A percentile compares a stretch with the other conserved stretches of the same genome.
phyloP scores from a whole-genome alignment of 352 stramenopile genomes.

The Blastocystis sp. region DNA sequence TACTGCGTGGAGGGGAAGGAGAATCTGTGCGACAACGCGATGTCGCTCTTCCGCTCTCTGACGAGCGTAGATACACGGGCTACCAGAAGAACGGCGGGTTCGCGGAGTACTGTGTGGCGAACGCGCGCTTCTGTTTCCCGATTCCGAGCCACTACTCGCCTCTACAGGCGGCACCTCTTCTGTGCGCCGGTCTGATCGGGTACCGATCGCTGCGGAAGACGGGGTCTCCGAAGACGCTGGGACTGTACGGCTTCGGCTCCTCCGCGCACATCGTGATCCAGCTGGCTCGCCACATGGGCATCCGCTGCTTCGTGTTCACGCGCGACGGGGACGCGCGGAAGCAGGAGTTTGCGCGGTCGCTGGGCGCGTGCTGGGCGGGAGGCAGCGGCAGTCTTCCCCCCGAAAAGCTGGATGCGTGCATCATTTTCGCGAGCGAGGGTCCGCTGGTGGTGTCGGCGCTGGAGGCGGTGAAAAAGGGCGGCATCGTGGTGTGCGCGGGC shows the following conservation, averaged over 20 bases:
- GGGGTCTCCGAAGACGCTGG: conserved; percentile 22
- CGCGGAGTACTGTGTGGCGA: conserved; percentile 47
- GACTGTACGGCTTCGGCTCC: conserved; percentile 54
- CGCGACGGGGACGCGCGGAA: conserved; percentile 42
- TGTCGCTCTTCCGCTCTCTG: background rate
- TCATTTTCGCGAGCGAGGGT: conserved; percentile 52
- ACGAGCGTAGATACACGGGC: conserved; percentile 34
- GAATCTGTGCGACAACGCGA: conserved; percentile 50
- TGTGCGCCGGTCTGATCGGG: conserved; percentile 52
- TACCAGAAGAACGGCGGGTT: conserved; percentile 54
- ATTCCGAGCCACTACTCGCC: conserved; percentile 50
- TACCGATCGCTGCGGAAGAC: conserved; percentile 49
- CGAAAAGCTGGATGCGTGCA: conserved; percentile 13
- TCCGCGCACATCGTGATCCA: conserved; percentile 56
- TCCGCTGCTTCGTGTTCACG: conserved; percentile 47
- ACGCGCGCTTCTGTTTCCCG: conserved; percentile 50
- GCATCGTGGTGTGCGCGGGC: conserved; percentile 49
- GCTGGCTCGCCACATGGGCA: background rate
- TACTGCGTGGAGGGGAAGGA: conserved; percentile 50
- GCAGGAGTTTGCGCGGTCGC: conserved; percentile 4
- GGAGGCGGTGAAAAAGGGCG: conserved; percentile 39
- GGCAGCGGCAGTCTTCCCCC: background rate
- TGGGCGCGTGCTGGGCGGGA: conserved; percentile 39
- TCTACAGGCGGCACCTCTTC: conserved; percentile 38
- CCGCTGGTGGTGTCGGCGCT: background rate